Evolutionary conservation across 345 rosid genomes (phyloP).

Genomic region (Clausena lansium): DNA sequence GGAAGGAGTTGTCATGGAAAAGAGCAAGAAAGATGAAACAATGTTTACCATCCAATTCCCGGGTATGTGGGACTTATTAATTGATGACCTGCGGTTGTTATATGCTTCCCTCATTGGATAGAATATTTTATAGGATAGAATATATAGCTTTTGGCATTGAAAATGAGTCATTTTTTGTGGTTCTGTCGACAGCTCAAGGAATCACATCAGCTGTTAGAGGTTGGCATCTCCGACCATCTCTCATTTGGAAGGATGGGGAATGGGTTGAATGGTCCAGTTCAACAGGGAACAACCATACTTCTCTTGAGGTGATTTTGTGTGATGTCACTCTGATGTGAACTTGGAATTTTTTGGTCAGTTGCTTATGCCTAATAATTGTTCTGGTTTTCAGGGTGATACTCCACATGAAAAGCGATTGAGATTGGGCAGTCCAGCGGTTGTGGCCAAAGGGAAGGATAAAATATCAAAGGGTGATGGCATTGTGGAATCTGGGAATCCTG

Average conservation of each 20-base stretch:
- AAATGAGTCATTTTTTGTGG: constrained; percentile 6
- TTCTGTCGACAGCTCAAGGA: constrained; percentile 58
- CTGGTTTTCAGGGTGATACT: constrained; percentile 73
- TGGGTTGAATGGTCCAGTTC: constrained; percentile 82
- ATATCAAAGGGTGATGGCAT: constrained; percentile 29
- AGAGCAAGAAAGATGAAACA: constrained; percentile 76
- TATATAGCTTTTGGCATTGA: constrained; percentile 4
- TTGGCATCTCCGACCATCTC: constrained; percentile 89
- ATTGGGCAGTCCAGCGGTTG: constrained; percentile 44
- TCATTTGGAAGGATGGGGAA: constrained; percentile 77
- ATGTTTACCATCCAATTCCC: constrained; percentile 70
- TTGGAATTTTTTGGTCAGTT: not conserved
- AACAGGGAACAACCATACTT: constrained; percentile 30
- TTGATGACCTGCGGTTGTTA: not conserved
- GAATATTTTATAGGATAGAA: not conserved
- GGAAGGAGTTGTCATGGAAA: constrained; percentile 88
- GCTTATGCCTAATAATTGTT: constrained; percentile 15
- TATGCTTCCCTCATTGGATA: not conserved
- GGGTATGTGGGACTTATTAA: constrained; percentile 35
- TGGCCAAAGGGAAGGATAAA: constrained; percentile 50
- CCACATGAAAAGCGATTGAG: constrained; percentile 78
- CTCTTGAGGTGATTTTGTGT: constrained; percentile 45
- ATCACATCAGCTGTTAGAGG: constrained; percentile 57
- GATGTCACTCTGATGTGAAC: constrained; percentile 7
- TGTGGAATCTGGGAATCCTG: constrained; percentile 39